Conservation (phyloP, 1,139 yeast genomes). For the Meyerozyma sp. region DNA sequence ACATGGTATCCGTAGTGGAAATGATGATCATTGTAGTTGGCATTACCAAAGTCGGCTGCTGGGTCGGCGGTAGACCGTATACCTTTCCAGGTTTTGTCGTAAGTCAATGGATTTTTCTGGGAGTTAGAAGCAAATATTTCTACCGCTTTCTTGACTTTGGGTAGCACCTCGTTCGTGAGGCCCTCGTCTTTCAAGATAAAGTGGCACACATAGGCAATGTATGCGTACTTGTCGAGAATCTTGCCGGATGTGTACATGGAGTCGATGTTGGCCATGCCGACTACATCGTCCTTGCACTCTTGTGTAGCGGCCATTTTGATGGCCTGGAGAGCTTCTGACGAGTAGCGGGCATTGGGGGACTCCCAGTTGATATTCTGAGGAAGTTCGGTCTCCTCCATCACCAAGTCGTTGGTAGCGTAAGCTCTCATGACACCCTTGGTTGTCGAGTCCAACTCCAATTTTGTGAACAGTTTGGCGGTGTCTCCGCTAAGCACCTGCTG, state of each 20-base stretch:
- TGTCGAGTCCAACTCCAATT: slow-evolving; percentile 53
- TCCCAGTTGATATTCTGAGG: slow-evolving; percentile 50
- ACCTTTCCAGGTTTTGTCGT: slow-evolving; percentile 73
- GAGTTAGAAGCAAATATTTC: slow-evolving; percentile 52
- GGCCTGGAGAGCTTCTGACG: slow-evolving; percentile 26
- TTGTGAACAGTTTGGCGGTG: slow-evolving; percentile 20
- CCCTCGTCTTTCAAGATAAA: slow-evolving; percentile 46
- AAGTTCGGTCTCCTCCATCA: slow-evolving; percentile 41
- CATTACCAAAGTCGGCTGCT: slow-evolving; percentile 69
- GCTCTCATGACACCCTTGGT: slow-evolving; percentile 66
- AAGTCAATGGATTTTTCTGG: slow-evolving; percentile 58
- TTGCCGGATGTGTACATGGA: slow-evolving; percentile 77
- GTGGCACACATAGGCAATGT: slow-evolving; percentile 58
- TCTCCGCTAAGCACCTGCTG: slow-evolving; percentile 35
- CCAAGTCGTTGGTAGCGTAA: slow-evolving; percentile 43
- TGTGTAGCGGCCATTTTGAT: slow-evolving; percentile 45
- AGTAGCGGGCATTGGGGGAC: slow-evolving; percentile 38
- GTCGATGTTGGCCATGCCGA: slow-evolving; percentile 57
- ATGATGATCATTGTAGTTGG: slow-evolving; percentile 77
- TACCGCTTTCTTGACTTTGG: slow-evolving; percentile 53
- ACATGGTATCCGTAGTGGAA: slow-evolving; percentile 78
- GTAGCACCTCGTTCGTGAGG: slow-evolving; percentile 40
- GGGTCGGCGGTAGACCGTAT: slow-evolving; percentile 62
- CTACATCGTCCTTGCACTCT: slow-evolving; percentile 53
- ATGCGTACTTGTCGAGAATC: slow-evolving; percentile 68